A percentile compares a stretch with the other conserved stretches of the same genome.
Evolutionary conservation across 2,329 filamentous ascomycete species (phyloP).

Genomic region (Colletotrichum horii): DNA sequence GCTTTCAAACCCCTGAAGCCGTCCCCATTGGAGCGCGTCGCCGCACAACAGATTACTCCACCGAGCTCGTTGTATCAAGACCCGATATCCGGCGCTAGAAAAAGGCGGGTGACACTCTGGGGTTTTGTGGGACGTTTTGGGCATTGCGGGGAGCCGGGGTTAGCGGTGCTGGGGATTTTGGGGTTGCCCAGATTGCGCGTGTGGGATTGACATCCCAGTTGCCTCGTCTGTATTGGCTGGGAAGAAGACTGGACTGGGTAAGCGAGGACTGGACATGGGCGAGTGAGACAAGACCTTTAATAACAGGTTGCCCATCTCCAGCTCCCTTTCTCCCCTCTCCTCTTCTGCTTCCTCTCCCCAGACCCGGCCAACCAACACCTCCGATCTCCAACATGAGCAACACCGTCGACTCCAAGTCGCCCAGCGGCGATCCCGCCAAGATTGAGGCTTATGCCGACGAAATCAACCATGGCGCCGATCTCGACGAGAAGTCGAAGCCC

Average conservation of each 20-base stretch:
- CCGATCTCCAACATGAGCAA: background rate
- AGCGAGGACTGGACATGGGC: background rate
- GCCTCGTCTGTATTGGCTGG: conserved; percentile 2
- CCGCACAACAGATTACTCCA: background rate
- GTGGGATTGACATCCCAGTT: conserved; percentile 1
- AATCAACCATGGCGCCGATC: background rate
- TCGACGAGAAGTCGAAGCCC: conserved; percentile 41
- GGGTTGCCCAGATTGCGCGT: background rate
- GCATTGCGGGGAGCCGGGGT: conserved; percentile 7
- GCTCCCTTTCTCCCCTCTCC: background rate
- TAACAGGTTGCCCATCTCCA: background rate
- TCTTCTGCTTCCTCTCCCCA: background rate
- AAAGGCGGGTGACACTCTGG: conserved; percentile 8
- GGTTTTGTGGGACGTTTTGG: conserved; percentile 4
- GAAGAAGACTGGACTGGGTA: background rate
- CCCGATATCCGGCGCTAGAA: background rate
- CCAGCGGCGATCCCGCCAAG: conserved; percentile 3
- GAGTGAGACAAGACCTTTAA: conserved; percentile 3
- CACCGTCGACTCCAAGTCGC: conserved; percentile 11
- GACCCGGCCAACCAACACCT: background rate
- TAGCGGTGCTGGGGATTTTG: background rate
- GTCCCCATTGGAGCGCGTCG: conserved; percentile 16
- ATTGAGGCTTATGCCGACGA: conserved; percentile 5
- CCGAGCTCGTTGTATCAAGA: conserved; percentile 6
- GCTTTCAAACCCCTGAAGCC: background rate